Evolutionary conservation across 2,329 filamentous ascomycete species (phyloP), one percentile per base, ranked within the genome.

Genomic region (Alternaria triticina): DNA sequence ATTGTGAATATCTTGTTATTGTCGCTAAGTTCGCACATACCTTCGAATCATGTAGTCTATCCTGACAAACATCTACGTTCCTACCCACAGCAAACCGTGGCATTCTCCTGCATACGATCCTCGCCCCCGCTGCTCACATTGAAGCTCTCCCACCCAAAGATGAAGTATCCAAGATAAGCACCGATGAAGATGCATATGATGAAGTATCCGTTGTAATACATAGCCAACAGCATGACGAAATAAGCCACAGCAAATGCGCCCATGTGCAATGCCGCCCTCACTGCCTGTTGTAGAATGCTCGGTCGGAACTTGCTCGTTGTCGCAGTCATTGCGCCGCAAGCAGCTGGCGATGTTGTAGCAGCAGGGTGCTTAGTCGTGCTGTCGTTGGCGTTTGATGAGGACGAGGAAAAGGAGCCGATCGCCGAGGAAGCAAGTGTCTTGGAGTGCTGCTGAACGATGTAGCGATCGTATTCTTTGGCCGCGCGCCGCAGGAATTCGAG

Each of bases 221-320:
- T 89, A 4, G 87, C 87, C 23, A 89, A 74, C 81, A 91, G 79
- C 92, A 96, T 95, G 71, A 95, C 79, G 71, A 95, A 89, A 77
- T 95, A 96, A 2, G 91, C 92, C 2, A 94, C 87, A 0, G 88
- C 88, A 74, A 96, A 94, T 72, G 93, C 90, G 3, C 88, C 59
- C 83, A 89, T 89, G 71, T 95, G 91, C n/a, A 96, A 76, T 6
- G 90, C 69, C 0, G 92, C 89, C 7, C 91, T 86, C 4, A 92
- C 75, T 0, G 85, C 82, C 74, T 95, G 92, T 77, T 96, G 89
- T n/a, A 86, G 68, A 1, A 91, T 22, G 23, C 81, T 90, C 0
- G 91, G 91, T 12, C 72, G 87, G 69, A 83, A 81, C 15, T 54
- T 69, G 27, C 56, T 46, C 11, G 20, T 43, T 5, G 25, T 36